Evolutionary conservation across 192 early-diverging fungal species (phyloP).

Genomic region (Backusella tuberculispora): DNA sequence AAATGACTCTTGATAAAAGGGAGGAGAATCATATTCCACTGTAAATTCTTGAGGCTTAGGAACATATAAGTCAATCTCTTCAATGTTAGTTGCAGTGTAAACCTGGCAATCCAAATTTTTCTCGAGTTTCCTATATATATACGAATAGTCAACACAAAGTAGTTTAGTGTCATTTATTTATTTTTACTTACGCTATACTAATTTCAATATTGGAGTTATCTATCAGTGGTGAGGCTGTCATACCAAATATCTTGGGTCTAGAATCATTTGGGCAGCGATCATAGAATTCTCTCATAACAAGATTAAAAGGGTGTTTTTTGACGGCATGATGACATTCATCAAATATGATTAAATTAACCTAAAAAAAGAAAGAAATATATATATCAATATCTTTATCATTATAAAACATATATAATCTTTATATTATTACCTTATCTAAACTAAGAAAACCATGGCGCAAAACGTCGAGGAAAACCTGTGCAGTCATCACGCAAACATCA

Average conservation of each 20-base stretch:
- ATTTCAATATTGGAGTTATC: neutral
- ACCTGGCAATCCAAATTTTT: conserved; percentile 54
- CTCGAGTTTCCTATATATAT: conserved; percentile 51
- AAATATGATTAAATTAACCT: conserved; percentile 86
- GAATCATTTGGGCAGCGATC: conserved; percentile 39
- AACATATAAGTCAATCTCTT: conserved; percentile 33
- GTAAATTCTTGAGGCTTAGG: conserved; percentile 47
- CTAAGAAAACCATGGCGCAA: conserved; percentile 68
- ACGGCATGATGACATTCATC: conserved; percentile 93
- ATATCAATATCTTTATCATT: neutral
- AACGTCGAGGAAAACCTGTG: conserved; percentile 78
- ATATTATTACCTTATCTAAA: conserved; percentile 55
- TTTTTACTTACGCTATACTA: conserved; percentile 7
- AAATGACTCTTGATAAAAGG: conserved; percentile 41
- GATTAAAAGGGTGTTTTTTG: conserved; percentile 71
- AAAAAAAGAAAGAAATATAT: neutral
- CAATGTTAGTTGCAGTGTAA: conserved; percentile 52
- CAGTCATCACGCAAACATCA: conserved; percentile 86
- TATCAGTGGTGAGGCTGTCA: conserved; percentile 88
- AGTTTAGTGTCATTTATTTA: neutral
- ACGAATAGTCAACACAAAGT: neutral
- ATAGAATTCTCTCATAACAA: conserved; percentile 87
- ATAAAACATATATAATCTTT: neutral
- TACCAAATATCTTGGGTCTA: conserved; percentile 84
- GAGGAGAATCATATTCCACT: conserved; percentile 53